Base-by-base conservation (phyloP, 768 basidiomycete species). In the Leccinum arenicola region DNA sequence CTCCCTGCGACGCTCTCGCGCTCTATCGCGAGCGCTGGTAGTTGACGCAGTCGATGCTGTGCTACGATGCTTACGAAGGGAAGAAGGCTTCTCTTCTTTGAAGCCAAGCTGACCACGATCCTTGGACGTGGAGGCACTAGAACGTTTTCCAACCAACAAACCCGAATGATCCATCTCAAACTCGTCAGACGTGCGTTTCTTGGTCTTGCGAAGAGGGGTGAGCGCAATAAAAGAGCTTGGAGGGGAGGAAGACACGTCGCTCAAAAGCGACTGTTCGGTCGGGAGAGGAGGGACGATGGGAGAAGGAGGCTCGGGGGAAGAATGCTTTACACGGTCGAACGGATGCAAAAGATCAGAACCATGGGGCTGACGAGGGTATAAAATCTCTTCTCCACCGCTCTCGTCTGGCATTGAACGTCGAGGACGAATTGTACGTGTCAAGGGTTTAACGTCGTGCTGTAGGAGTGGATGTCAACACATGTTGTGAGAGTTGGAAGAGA, bases 341-440 rank as follows among this genome's bases (percentile, higher is more conserved):
- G 75, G 69, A 57, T 75, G 66, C 8, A 71, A 60, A 51, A 74
- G 60, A 17, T 74, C 70, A 15, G 66, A 45, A 9, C 61, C 67
- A 45, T 66, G 65, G 21, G 76, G 76, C 61, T 89, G 84, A 57
- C 91, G 87, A 43, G 91, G 91, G 73, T 94, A 94, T 27, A 94
- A 75, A 60, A 94, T 93, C 73, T 94, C 92, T 73, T 94, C 92
- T 45, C 92, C 91, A 5, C 92, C 92, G 66, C 91, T 93, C 73
- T 93, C 92, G 63, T 90, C 88, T 8, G 89, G 83, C 59, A 84
- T 80, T 1, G 91, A 93, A 57, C 83, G 84, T 33, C 81, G 80
- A 49, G 76, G 68, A 49, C 88, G 84, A 55, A 89, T 73, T 11
- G 82, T 71, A 8, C 82, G 83, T 35, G 79, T 69, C 45, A 80